These are phyloP conservation scores for Mentha longifolia DNA, from an alignment of 257 asterid species.

Conservation along the genomic window DNA sequence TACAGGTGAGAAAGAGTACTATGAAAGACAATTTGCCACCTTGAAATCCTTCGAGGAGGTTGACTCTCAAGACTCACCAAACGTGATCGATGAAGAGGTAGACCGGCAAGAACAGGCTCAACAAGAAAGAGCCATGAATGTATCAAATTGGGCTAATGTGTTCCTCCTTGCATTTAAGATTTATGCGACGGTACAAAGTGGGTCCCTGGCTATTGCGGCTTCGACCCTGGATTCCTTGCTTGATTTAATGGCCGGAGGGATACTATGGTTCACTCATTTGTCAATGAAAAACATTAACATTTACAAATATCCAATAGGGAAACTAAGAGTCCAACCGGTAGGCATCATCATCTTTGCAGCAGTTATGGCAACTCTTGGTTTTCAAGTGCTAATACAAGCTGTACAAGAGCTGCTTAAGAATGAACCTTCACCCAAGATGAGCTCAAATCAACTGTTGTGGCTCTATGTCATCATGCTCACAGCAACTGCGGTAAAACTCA, in stretches of 20 bases:
- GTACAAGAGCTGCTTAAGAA: constrained; percentile 48
- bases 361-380: constrained; percentile 76
- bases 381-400: constrained; percentile 60
- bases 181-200: constrained; percentile 63
- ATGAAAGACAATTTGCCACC: constrained; percentile 69
- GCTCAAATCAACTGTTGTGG: constrained; percentile 50
- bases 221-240: constrained; percentile 74
- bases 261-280: constrained; percentile 68
- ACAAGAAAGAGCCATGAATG: constrained; percentile 70
- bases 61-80: constrained; percentile 48
- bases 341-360: constrained; percentile 79
- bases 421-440: constrained; percentile 44
- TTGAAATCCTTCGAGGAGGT: constrained; percentile 74
- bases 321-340: constrained; percentile 69
- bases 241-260: constrained; percentile 78
- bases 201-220: constrained; percentile 77
- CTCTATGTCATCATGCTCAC: constrained; percentile 63
- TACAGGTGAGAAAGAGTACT: constrained; percentile 75
- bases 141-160: constrained; percentile 70
- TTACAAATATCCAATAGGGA: constrained; percentile 77
- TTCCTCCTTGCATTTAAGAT: constrained; percentile 72
- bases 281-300: constrained; percentile 76
- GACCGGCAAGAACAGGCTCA: constrained; percentile 51
- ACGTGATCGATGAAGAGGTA: constrained; percentile 50
- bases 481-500: constrained; percentile 59